Percentiles rank a stretch among this genome's conserved stretches.
Conservation (phyloP, 306 rosid genomes). For the Inga oerstediana region DNA sequence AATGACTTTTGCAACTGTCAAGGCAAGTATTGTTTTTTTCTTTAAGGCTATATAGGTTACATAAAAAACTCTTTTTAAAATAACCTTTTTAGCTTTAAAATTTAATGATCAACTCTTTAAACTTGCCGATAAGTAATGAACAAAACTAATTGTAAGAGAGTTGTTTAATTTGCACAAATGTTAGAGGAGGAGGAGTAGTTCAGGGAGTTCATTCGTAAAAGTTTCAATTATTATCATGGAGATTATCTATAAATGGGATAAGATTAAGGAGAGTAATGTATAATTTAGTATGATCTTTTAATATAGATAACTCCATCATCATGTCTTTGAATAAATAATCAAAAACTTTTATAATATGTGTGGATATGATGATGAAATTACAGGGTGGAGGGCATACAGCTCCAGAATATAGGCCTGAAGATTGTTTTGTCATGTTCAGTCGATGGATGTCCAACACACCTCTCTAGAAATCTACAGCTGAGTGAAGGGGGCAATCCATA, state of each 20-base stretch:
- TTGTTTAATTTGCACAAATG: too few relatives aligned
- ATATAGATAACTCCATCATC: too few relatives aligned
- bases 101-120: too few relatives aligned
- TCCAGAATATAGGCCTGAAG: constrained; percentile 49
- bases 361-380: neutral
- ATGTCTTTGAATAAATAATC: neutral
- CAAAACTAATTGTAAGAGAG: too few relatives aligned
- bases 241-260: neutral
- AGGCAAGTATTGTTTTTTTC: constrained; percentile 42
- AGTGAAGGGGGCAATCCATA: neutral
- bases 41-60: too few relatives aligned
- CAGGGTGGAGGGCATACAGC: constrained; percentile 82
- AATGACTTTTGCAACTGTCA: constrained; percentile 77
- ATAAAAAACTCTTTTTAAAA: neutral
- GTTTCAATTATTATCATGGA: too few relatives aligned
- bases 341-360: neutral
- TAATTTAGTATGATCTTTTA: too few relatives aligned
- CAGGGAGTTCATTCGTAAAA: too few relatives aligned
- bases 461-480: constrained; percentile 21
- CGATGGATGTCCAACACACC: constrained; percentile 49
- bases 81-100: too few relatives aligned
- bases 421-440: constrained; percentile 49
- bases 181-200: too few relatives aligned
- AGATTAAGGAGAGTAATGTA: neutral
- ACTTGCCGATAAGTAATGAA: too few relatives aligned